A percentile compares a stretch with the other conserved stretches of the same genome.
Conservation (phyloP, 139 green algal species). For the Zygnema cylindricum region DNA sequence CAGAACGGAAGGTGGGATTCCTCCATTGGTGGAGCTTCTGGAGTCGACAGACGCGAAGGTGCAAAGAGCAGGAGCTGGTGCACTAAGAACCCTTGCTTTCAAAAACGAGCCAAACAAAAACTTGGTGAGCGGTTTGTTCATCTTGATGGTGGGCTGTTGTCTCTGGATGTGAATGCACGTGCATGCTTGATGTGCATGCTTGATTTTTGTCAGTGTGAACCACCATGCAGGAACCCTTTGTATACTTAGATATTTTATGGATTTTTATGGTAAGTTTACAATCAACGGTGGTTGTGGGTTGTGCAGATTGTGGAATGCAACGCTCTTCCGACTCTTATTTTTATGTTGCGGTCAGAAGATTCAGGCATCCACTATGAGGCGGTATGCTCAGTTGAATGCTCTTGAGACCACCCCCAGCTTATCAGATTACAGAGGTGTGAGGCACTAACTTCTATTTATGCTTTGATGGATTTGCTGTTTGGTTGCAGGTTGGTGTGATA, state of each 20-base stretch:
- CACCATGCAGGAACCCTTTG: no score
- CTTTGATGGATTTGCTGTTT: neutral
- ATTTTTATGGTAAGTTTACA: no score
- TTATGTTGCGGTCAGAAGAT: slow-evolving; percentile 94
- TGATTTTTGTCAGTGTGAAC: no score
- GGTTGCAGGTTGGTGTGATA: slow-evolving; percentile 85
- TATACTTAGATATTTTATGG: no score
- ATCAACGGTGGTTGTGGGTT: no score
- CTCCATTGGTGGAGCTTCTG: slow-evolving; percentile 87
- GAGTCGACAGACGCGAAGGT: slow-evolving; percentile 87
- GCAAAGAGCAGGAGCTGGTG: slow-evolving; percentile 83
- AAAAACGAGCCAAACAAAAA: slow-evolving; percentile 99
- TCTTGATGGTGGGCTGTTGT: no score
- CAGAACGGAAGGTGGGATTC: slow-evolving; percentile 84
- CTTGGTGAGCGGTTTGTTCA: slow-evolving; percentile 59
- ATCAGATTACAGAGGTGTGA: no score
- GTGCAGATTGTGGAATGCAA: slow-evolving; percentile 87
- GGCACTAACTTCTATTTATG: no score
- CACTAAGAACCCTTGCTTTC: slow-evolving; percentile 94
- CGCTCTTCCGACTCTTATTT: slow-evolving; percentile 88
- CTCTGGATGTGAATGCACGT: neutral
- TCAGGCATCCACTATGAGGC: slow-evolving; percentile 94
- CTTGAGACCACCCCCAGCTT: no score
- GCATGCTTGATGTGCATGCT: neutral
- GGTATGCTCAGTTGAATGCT: slow-evolving; percentile 49